Evolutionary conservation across 2,329 filamentous ascomycete genomes (phyloP).

Genomic region (Diplodia corticola): DNA sequence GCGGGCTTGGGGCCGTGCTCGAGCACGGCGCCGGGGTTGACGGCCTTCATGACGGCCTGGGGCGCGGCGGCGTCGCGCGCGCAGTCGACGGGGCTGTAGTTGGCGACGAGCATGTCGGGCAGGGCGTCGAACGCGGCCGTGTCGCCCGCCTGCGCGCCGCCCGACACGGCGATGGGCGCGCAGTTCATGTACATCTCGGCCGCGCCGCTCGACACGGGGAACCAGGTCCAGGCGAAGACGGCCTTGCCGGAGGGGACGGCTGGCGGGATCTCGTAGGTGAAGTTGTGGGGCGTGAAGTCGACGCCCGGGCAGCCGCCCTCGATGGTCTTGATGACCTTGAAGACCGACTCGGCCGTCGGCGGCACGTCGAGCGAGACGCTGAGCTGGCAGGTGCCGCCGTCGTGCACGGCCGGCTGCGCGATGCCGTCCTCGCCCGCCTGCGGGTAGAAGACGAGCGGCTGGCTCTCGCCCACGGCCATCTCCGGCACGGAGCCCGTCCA

Average conservation of each 20-base stretch:
- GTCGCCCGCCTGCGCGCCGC: conserved; percentile 51
- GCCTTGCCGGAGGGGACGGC: conserved; percentile 74
- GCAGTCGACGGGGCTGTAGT: conserved; percentile 48
- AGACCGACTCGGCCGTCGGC: conserved; percentile 57
- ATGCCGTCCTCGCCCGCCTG: neutral
- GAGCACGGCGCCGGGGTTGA: neutral
- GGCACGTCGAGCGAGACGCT: conserved; percentile 68
- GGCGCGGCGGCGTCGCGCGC: neutral
- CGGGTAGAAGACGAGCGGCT: conserved; percentile 60
- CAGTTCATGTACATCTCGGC: conserved; percentile 98
- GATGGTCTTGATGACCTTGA: conserved; percentile 88
- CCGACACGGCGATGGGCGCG: conserved; percentile 67
- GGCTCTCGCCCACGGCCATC: conserved; percentile 56
- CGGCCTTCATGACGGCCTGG: no score
- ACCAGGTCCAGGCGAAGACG: conserved; percentile 89
- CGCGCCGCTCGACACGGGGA: conserved; percentile 75
- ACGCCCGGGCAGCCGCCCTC: conserved; percentile 80
- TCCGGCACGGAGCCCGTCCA: neutral
- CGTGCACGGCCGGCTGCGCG: conserved; percentile 72
- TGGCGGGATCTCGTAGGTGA: conserved; percentile 70
- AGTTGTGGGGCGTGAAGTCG: conserved; percentile 57
- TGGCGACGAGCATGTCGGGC: conserved; percentile 73
- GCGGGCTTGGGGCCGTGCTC: neutral
- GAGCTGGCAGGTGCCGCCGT: conserved; percentile 88
- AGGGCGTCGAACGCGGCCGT: conserved; percentile 60